Evolutionary conservation across 1,139 yeast genomes (phyloP).

Genomic region (Petasospora rhodanensis): DNA sequence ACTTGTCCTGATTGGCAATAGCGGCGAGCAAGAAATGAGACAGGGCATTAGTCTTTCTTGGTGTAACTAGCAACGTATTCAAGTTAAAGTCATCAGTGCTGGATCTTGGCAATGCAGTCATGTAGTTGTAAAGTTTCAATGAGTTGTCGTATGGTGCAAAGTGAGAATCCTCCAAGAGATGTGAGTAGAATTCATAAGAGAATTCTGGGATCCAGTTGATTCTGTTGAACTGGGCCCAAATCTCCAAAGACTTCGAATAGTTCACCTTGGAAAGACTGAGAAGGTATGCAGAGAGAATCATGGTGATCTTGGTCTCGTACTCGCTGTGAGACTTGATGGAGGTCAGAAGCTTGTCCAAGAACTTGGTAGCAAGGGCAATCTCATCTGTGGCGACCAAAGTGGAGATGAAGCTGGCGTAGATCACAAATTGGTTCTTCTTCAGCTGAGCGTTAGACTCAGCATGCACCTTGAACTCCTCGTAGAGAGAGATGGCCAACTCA

Average conservation of each 20-base stretch:
- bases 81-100: constrained; percentile 1
- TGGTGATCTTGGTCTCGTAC: constrained; percentile 26
- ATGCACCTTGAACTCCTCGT: constrained; percentile 30
- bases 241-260: constrained; percentile 28
- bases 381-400: constrained; percentile 49
- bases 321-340: constrained; percentile 31
- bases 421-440: constrained; percentile 36
- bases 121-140: constrained; percentile 29
- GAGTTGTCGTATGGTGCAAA: constrained; percentile 25
- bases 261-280: constrained; percentile 31
- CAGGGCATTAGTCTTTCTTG: constrained; percentile 13
- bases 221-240: constrained; percentile 32
- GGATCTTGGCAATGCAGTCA: constrained; percentile 28
- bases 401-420: constrained; percentile 48
- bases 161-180: constrained; percentile 27
- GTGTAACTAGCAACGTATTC: constrained; percentile 15
- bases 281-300: constrained; percentile 30
- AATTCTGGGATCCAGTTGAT: constrained; percentile 37
- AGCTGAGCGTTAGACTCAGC: constrained; percentile 17
- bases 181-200: constrained; percentile 33
- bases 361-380: constrained; percentile 45
- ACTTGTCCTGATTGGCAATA: constrained; percentile 29
- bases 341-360: constrained; percentile 42
- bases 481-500: constrained; percentile 27
- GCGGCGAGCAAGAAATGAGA: constrained; percentile 28